Base-by-base conservation (phyloP, 305 asterid species). In the Solanum hybrid region DNA sequence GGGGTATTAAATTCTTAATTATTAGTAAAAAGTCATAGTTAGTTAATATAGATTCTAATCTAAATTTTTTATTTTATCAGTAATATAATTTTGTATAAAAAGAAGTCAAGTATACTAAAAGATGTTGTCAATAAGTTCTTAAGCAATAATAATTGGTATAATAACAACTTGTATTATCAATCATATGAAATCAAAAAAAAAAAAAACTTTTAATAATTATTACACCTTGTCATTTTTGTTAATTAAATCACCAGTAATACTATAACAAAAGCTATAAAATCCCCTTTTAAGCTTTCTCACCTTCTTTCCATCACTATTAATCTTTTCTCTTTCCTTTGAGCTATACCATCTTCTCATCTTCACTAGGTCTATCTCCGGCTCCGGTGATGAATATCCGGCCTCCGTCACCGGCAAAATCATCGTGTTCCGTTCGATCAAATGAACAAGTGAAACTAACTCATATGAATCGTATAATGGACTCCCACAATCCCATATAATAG, bases 371-470 rank as follows among this genome's bases (percentile, higher is more conserved):
- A 4, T 78, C 79, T 80, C 85, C 85, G 86, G 4, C 66, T 26
- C 69, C 24, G 86, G 17, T 26, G 81, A 24, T 56, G 5, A 16
- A 78, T n/a, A 56, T 35, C 38, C 64, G n/a, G 20, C 24, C 5
- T 56, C 86, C 8, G 91, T 92, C 40, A 89, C 72, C 12, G 92
- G 93, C 31, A 89, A 24, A 10, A 40, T 27, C 90, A 89, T 89
- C 88, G 87, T 90, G 27, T 93, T 92, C 20, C 91, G 91, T 86
- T 92, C 95, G 4, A 94, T 93, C 79, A 92, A 75, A 85, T 91
- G 51, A 0, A 91, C 56, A 1, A 93, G 51, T 17, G 94, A 91
- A 82, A 90, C 91, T 27, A 93, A 72, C 92, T 94, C 96, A n/a
- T 91, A 89, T 37, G 95, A 90, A 93, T 94, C 96, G 29, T 94